Base-by-base conservation (phyloP, 768 basidiomycete genomes). In the Nidularia pulvinata region DNA sequence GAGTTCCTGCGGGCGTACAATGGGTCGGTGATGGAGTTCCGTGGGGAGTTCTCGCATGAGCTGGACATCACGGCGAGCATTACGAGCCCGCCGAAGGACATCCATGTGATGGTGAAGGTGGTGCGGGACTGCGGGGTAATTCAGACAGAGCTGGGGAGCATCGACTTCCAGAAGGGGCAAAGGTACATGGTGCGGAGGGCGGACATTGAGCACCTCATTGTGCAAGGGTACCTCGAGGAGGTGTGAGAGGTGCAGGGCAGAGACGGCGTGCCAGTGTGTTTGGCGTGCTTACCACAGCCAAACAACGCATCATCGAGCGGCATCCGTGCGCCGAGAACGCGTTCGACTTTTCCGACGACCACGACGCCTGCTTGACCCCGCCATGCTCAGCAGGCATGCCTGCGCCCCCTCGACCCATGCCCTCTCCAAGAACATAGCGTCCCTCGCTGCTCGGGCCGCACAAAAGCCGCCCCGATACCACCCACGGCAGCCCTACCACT, bases 151-250 rank as follows among this genome's bases (percentile, higher is more conserved):
- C 74, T 89, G 52, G 97, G 97, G 7, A 88, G 82, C 53, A 88
- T 99, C 54, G 89, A 95, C 67, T 95, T 98, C 65, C 81, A 83
- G 64, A 91, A 88, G 68, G 96, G 95, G 0, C 89, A 93, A 68
- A 74, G 96, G 57, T 96, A 92, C 62, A 86, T 95, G 79, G 88
- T 98, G 49, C 78, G 91, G 36, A 76, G 93, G 59, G 83, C 90
- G 6, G 93, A 95, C 65, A 88, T 99, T 56, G 97, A 99, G 67
- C 89, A 95, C 67, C 78, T 98, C 60, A 93, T 98, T 60, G 86
- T 95, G 1, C 91, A 95, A 64, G 95, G 95, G 3, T 96, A 89
- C 68, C 73, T 99, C 59, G 92, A 98, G 74, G 86, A 95, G 62
- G 86, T 96, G 55, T 87, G 55, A 62, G 5, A 4, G 39, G 11